These are phyloP conservation scores for Trypanosoma theileri DNA, from an alignment of 208 protist species.

Conservation along the genomic window DNA sequence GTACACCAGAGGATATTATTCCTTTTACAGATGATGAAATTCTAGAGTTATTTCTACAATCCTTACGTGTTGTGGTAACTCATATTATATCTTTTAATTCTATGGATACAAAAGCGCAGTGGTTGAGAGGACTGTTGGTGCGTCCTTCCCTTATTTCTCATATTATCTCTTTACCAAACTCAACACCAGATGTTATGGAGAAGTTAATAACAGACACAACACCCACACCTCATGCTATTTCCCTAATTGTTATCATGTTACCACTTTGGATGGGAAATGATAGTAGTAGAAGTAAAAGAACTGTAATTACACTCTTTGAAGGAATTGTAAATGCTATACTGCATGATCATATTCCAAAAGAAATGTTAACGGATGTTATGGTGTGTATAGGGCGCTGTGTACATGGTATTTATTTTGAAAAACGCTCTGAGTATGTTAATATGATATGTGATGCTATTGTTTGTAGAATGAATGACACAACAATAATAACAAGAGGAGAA, in stretches of 20 bases:
- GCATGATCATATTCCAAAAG: neutral
- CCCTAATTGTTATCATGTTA: constrained; percentile 27
- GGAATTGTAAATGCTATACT: constrained; percentile 11
- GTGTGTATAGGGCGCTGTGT: constrained; percentile 20
- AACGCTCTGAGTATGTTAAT: constrained; percentile 12
- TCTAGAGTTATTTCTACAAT: constrained; percentile 1
- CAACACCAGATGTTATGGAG: constrained; percentile 5
- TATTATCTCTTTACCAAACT: constrained; percentile 20
- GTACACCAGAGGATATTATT: constrained; percentile 3
- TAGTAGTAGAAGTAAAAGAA: neutral
- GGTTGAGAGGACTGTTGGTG: constrained; percentile 39
- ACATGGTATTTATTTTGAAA: constrained; percentile 2
- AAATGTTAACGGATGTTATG: constrained; percentile 15
- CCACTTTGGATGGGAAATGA: constrained; percentile 21
- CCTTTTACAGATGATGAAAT: constrained; percentile 22
- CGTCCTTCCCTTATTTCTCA: constrained; percentile 34
- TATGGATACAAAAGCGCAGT: constrained; percentile 44
- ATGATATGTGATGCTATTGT: constrained; percentile 1
- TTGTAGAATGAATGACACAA: neutral
- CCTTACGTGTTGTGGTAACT: constrained; percentile 28
- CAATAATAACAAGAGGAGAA: neutral
- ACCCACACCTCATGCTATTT: constrained; percentile 11
- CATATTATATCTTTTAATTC: constrained; percentile 25
- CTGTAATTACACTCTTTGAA: constrained; percentile 2
- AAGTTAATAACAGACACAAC: constrained; percentile 3